Evolutionary conservation across 2,329 filamentous ascomycete genomes (phyloP).

Genomic region (Cladorrhinum sp.): DNA sequence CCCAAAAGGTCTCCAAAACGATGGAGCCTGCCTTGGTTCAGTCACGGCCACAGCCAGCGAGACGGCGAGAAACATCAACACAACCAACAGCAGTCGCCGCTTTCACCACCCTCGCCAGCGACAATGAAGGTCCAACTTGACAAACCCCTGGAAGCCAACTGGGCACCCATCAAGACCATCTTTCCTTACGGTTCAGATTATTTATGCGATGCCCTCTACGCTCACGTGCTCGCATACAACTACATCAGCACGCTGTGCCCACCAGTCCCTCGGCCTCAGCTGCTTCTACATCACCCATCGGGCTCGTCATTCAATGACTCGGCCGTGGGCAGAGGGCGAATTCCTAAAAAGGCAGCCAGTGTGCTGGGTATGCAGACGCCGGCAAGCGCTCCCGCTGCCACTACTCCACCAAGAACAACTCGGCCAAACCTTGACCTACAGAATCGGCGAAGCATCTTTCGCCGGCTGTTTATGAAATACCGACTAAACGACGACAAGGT

Average conservation of each 20-base stretch:
- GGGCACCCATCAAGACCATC: constrained; percentile 44
- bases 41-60: constrained; percentile 8
- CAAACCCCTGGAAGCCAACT: neutral
- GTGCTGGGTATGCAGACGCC: constrained; percentile 44
- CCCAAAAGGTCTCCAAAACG: constrained; percentile 11
- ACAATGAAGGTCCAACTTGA: neutral
- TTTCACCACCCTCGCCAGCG: neutral
- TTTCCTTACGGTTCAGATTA: constrained; percentile 53
- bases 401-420: constrained; percentile 16
- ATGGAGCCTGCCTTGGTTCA: constrained; percentile 22
- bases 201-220: constrained; percentile 57
- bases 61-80: constrained; percentile 30
- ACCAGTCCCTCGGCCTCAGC: constrained; percentile 16
- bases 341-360: constrained; percentile 52
- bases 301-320: constrained; percentile 24
- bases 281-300: constrained; percentile 19
- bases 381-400: neutral
- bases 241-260: constrained; percentile 45
- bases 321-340: constrained; percentile 29
- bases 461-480: neutral
- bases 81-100: constrained; percentile 32
- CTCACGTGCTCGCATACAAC: constrained; percentile 58
- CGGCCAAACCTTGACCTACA: constrained; percentile 13
- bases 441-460: constrained; percentile 1
- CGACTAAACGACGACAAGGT: neutral